Evolutionary conservation across 768 basidiomycete species (phyloP), one percentile per base, ranked within the genome.

Genomic region (Pleurotus pulmonarius): DNA sequence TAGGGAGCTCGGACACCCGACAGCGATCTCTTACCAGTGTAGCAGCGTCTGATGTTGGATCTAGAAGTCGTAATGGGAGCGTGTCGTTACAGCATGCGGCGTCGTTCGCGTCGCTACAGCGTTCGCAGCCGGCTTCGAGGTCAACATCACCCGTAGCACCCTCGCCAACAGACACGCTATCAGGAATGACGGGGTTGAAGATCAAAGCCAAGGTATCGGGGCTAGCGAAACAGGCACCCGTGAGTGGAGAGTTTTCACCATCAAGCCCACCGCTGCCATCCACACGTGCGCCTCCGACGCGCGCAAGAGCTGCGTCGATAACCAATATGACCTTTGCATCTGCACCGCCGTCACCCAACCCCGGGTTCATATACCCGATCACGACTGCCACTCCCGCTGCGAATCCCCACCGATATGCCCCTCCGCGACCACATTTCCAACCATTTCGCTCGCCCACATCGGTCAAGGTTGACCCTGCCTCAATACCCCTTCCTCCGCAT

Each of bases 161-260:
- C 29, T 59, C 62, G 20, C 54, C 15, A 47, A 56, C 52, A 46
- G 62, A 63, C 24, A 24, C 60, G 13, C 11, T 25, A 18, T 12
- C 55, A 38, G 52, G 46, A 22, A 57, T 59, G 16, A 37, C 51
- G n/a, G 39, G 51, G 1, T 62, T 70, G 34, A 76, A 73, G 63
- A 78, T 90, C 59, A 88, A 80, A 68, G 81, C 88, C 16, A 89
- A 83, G 64, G 75, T 89, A 22, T 79, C 86, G 0, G 67, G 71
- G 38, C 59, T 83, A 44, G 79, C 75, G 18, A 82, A 76, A 59
- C 59, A 68, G 7, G 53, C 60, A 37, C n/a, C 37, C 39, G 29
- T 34, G 29, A 38, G 20, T 22, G 57, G 53, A 24, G 66, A 66
- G 12, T 58, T 61, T 4, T 51, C 62, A 22, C 58, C 66, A 3